Conservation (phyloP, 1,139 yeast genomes). For the Scheffersomyces cryptocercus region DNA sequence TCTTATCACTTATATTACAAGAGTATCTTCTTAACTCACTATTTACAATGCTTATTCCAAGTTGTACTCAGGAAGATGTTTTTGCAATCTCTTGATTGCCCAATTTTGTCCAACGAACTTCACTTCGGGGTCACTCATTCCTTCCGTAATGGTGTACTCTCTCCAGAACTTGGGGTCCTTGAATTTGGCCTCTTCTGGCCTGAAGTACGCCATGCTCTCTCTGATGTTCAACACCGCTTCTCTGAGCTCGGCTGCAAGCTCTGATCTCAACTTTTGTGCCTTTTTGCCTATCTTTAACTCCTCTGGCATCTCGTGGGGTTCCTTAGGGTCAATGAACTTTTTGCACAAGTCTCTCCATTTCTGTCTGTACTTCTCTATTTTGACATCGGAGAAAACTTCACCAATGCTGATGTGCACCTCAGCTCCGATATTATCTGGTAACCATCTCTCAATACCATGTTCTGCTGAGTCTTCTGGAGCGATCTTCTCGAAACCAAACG, state of each 20-base stretch:
- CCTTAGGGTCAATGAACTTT: constrained; percentile 48
- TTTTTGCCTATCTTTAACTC: constrained; percentile 63
- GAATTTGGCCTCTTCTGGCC: constrained; percentile 54
- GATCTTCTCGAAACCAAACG: constrained; percentile 83
- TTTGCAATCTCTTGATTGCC: constrained; percentile 73
- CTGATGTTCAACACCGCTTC: constrained; percentile 63
- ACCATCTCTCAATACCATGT: constrained; percentile 51
- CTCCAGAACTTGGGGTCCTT: constrained; percentile 74
- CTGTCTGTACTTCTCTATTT: constrained; percentile 59
- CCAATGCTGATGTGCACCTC: constrained; percentile 74
- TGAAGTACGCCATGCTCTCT: constrained; percentile 49
- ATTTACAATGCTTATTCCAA: constrained; percentile 18
- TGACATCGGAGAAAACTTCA: constrained; percentile 60
- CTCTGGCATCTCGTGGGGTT: constrained; percentile 60
- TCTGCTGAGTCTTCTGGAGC: constrained; percentile 77
- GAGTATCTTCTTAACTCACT: constrained; percentile 1
- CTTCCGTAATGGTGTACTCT: constrained; percentile 61
- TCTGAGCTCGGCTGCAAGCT: constrained; percentile 70
- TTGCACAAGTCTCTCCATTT: constrained; percentile 69
- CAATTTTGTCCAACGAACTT: constrained; percentile 74
- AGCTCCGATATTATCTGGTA: constrained; percentile 69
- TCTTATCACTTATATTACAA: no score
- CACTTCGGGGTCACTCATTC: constrained; percentile 65
- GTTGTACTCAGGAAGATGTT: constrained; percentile 46
- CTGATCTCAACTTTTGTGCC: constrained; percentile 65